Evolutionary conservation across 2,329 filamentous ascomycete species (phyloP).

Genomic region (Scytalidium lignicola): DNA sequence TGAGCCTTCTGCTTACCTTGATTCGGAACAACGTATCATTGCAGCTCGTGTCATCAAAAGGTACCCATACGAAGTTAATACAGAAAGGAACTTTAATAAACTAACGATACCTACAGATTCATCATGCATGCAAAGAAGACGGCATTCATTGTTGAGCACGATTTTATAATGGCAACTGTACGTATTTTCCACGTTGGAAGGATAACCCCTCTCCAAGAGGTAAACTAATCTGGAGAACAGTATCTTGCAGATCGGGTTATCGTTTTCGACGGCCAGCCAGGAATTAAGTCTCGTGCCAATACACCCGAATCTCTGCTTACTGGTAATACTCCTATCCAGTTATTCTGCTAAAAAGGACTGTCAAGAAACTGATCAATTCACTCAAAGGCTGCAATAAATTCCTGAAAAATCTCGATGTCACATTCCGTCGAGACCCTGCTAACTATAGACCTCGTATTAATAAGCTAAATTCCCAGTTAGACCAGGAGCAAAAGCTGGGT

Average conservation of each 20-base stretch:
- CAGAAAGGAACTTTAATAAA: background rate
- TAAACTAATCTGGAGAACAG: background rate
- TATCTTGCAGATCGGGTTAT: slow-evolving; percentile 87
- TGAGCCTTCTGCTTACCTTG: slow-evolving; percentile 94
- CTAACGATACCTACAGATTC: slow-evolving; percentile 49
- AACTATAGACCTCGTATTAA: slow-evolving; percentile 98
- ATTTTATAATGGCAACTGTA: slow-evolving; percentile 86
- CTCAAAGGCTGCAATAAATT: slow-evolving; percentile 81
- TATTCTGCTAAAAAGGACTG: background rate
- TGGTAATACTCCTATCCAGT: slow-evolving; percentile 3
- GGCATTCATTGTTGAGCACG: slow-evolving; percentile 98
- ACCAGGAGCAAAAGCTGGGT: slow-evolving; percentile 90
- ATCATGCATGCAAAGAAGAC: slow-evolving; percentile 99
- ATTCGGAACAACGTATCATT: slow-evolving; percentile 98
- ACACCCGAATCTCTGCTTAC: slow-evolving; percentile 86
- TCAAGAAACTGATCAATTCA: slow-evolving; percentile 27
- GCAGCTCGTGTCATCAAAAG: slow-evolving; percentile 94
- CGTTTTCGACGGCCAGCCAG: slow-evolving; percentile 93
- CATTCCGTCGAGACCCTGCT: slow-evolving; percentile 95
- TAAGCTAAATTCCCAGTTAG: slow-evolving; percentile 90
- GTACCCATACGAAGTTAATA: background rate
- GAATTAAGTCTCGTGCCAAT: slow-evolving; percentile 82
- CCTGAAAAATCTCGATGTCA: slow-evolving; percentile 94
- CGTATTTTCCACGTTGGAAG: background rate
- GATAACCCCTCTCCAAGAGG: background rate